Conservation (phyloP, 768 basidiomycete genomes). For the Mycena floridula region DNA sequence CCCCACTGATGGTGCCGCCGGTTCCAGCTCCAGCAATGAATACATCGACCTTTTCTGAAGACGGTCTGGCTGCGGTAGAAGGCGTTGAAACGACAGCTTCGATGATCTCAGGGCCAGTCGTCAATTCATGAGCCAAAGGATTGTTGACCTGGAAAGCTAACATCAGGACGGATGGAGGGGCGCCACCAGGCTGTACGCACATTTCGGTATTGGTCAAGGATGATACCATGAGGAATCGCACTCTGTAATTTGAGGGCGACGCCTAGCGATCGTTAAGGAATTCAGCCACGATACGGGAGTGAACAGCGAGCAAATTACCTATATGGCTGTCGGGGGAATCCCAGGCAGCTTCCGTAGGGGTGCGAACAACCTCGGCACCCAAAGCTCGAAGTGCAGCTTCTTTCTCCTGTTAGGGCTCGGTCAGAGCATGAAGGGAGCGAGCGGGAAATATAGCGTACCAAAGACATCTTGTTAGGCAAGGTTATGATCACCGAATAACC, state of each 20-base stretch:
- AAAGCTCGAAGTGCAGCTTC: slow-evolving; percentile 86
- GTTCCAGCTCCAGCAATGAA: slow-evolving; percentile 89
- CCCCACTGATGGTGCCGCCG: slow-evolving; percentile 90
- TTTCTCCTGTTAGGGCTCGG: slow-evolving; percentile 57
- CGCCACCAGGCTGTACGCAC: slow-evolving; percentile 40
- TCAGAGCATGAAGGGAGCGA: not conserved
- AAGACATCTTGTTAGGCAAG: slow-evolving; percentile 93
- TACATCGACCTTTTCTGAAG: slow-evolving; percentile 73
- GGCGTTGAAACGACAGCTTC: slow-evolving; percentile 65
- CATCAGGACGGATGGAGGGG: slow-evolving; percentile 3
- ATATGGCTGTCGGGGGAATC: slow-evolving; percentile 89
- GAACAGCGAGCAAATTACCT: slow-evolving; percentile 43
- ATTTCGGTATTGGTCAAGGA: slow-evolving; percentile 88
- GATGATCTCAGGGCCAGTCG: slow-evolving; percentile 91
- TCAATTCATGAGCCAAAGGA: slow-evolving; percentile 84
- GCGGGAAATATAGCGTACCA: slow-evolving; percentile 32
- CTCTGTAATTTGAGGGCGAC: slow-evolving; percentile 74
- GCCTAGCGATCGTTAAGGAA: slow-evolving; percentile 80
- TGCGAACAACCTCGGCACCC: slow-evolving; percentile 92
- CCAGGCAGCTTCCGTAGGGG: slow-evolving; percentile 85
- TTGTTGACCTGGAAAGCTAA: slow-evolving; percentile 56
- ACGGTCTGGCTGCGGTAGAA: slow-evolving; percentile 48
- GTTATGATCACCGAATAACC: slow-evolving; percentile 89
- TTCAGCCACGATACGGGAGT: slow-evolving; percentile 68
- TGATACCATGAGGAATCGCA: slow-evolving; percentile 79